Evolutionary conservation across 2,329 filamentous ascomycete species (phyloP).

Genomic region (Chaetothyriales sp.): DNA sequence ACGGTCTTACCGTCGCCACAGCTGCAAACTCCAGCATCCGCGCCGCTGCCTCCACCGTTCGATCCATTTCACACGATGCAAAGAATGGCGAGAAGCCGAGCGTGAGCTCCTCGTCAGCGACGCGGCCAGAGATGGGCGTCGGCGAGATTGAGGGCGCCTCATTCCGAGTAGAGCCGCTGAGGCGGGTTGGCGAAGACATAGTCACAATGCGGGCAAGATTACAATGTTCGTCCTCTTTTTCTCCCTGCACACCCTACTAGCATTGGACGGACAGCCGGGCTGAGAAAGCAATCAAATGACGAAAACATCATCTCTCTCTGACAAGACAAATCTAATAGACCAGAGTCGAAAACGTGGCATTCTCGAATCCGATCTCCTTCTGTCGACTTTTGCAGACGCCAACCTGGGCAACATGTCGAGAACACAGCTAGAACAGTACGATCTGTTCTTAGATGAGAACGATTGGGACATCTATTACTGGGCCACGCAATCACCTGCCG

Average conservation of each 20-base stretch:
- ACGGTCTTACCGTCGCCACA: background rate
- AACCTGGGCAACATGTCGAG: conserved; percentile 60
- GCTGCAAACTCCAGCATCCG: background rate
- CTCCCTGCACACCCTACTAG: background rate
- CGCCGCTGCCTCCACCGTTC: background rate
- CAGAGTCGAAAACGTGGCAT: conserved; percentile 94
- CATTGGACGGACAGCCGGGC: no score
- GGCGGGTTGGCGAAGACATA: conserved; percentile 66
- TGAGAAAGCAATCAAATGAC: no score
- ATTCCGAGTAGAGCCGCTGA: conserved; percentile 82
- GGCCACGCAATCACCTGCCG: conserved; percentile 66
- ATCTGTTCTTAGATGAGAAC: conserved; percentile 91
- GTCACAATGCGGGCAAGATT: conserved; percentile 80
- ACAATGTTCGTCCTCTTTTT: conserved; percentile 35
- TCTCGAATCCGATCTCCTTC: conserved; percentile 85
- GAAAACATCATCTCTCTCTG: no score
- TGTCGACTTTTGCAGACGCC: conserved; percentile 81
- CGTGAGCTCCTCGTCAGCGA: conserved; percentile 26
- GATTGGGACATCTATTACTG: conserved; percentile 99
- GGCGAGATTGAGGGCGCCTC: conserved; percentile 75
- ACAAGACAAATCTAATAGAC: conserved; percentile 45
- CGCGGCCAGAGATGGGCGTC: conserved; percentile 49
- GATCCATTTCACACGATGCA: background rate
- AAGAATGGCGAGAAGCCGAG: background rate
- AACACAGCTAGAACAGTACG: conserved; percentile 66